Evolutionary conservation across 768 basidiomycete species (phyloP), one percentile per base, ranked within the genome.

Genomic region (Imleria badia): DNA sequence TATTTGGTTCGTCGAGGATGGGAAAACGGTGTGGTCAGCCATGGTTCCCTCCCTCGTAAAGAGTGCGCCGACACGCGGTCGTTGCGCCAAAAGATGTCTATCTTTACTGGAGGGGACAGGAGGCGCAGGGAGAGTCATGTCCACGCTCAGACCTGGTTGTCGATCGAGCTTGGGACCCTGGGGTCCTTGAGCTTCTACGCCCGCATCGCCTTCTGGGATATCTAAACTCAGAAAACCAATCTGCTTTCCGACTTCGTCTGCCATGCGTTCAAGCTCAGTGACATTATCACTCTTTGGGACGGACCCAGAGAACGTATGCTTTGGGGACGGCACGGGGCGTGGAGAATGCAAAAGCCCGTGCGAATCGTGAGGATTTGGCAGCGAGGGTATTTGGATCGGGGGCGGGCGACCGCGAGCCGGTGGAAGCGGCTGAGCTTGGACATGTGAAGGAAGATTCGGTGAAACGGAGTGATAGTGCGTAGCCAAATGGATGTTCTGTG

Each of bases 201-300:
- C 53, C 36, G 55, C 62, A 62, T 61, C 55, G 68, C 58, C 60
- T 56, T 61, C 41, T 3, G 58, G 59, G 14, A 61, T 49, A 58
- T 66, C 61, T 47, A 51, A 55, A 43, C 68, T 70, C 50, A 71
- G 60, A 57, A 75, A 63, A 20, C 53, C 44, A 9, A 58, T 60
- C 20, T 60, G 58, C 48, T 57, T 62, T 17, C 65, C 78, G 1
- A 81, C 83, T 52, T 79, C 79, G 31, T 82, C 85, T 1, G 86
- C 89, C 76, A 93, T 83, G 67, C 79, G 77, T 71, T 92, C 91
- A 48, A 92, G 75, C 56, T 78, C 75, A 54, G 82, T 81, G 8
- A 92, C 87, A n/a, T 82, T 66, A 5, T 56, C 45, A n/a, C 63
- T 69, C 45, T 59, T 71, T n/a, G 70, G 66, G 14, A 59, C 33